These are phyloP conservation scores for Striga hermonthica DNA, from an alignment of 305 asterid genomes.

Conservation along the genomic window DNA sequence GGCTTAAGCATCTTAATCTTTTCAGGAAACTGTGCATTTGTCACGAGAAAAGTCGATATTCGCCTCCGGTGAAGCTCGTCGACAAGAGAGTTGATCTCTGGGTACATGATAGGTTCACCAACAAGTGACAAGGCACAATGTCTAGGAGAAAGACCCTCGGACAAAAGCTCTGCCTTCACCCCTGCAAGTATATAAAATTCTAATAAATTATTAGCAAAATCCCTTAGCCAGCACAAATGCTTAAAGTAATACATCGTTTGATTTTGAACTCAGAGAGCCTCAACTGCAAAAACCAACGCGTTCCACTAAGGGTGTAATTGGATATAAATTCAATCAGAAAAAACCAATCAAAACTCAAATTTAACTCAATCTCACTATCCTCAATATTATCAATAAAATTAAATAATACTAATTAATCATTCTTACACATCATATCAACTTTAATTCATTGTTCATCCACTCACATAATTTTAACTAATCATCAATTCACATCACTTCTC, in stretches of 20 bases:
- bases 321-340: too few relatives aligned
- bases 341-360: too few relatives aligned
- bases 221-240: slow-evolving; percentile 23
- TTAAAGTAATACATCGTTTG: neutral
- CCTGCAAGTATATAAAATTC: slow-evolving; percentile 46
- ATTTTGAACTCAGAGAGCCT: too few relatives aligned
- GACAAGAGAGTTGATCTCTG: slow-evolving; percentile 79
- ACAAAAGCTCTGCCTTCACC: slow-evolving; percentile 72
- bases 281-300: too few relatives aligned
- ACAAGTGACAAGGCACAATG: slow-evolving; percentile 96
- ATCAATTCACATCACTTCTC: too few relatives aligned
- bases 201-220: slow-evolving; percentile 31
- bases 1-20: slow-evolving; percentile 67
- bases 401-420: too few relatives aligned
- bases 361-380: too few relatives aligned
- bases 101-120: slow-evolving; percentile 98
- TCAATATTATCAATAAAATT: too few relatives aligned
- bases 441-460: too few relatives aligned
- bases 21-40: slow-evolving; percentile 96
- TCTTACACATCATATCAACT: too few relatives aligned
- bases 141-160: slow-evolving; percentile 89
- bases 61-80: slow-evolving; percentile 82
- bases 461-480: too few relatives aligned
- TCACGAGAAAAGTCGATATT: slow-evolving; percentile 88
- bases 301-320: too few relatives aligned